Conservation (phyloP, 768 basidiomycete species). For the Auriculariales sp. region DNA sequence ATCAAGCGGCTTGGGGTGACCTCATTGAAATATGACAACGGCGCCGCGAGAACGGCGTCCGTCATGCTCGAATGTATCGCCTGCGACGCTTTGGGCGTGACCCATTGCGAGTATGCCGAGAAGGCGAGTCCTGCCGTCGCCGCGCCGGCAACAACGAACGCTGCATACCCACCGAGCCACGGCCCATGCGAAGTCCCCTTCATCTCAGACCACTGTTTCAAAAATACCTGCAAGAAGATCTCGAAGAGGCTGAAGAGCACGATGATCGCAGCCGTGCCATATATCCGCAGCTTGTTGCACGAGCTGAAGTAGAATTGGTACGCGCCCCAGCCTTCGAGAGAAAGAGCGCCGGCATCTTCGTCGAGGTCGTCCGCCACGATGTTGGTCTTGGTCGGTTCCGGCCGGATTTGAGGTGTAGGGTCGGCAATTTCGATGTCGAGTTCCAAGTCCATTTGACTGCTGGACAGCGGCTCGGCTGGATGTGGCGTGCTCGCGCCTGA, state of each 20-base stretch:
- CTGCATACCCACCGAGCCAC: neutral
- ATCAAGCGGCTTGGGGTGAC: neutral
- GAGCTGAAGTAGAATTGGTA: neutral
- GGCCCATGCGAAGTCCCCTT: neutral
- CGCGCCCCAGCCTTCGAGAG: neutral
- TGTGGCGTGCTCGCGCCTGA: no score
- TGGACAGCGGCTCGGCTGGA: neutral
- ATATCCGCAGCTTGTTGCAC: neutral
- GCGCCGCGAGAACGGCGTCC: neutral
- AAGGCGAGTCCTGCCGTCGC: neutral
- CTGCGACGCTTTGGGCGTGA: neutral
- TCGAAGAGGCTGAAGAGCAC: neutral
- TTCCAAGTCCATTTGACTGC: neutral
- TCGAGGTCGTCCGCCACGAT: neutral
- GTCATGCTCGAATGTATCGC: neutral
- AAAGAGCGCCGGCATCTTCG: neutral
- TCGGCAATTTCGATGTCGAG: neutral
- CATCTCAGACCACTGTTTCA: neutral
- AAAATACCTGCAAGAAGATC: neutral
- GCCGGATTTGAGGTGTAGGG: no score
- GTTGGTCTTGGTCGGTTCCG: neutral
- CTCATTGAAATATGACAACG: neutral
- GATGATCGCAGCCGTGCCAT: no score
- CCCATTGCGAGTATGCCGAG: neutral
- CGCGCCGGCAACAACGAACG: neutral